Evolutionary conservation across 495 filamentous ascomycete species (phyloP).

Genomic region (Talaromyces stipitatus): DNA sequence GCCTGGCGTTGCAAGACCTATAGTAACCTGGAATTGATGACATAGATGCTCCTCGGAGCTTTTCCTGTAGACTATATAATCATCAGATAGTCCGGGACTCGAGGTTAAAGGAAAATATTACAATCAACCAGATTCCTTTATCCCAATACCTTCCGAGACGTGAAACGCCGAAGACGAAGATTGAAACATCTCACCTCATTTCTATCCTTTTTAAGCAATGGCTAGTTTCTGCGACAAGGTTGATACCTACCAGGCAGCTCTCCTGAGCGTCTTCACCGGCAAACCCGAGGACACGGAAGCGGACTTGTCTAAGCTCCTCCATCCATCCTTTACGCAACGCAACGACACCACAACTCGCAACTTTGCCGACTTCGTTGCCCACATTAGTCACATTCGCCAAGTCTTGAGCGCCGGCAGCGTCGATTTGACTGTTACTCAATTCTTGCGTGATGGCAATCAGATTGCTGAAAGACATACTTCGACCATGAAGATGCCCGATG

Average conservation of each 20-base stretch:
- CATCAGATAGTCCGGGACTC: background rate
- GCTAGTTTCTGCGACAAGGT: background rate
- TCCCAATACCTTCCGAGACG: too few species aligned
- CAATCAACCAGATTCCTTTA: too few species aligned
- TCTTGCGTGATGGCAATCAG: slow-evolving; percentile 2
- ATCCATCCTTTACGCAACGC: background rate
- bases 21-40: background rate
- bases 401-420: background rate
- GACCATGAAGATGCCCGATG: background rate
- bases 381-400: background rate
- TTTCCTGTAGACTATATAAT: background rate
- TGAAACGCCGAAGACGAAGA: background rate
- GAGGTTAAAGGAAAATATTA: too few species aligned
- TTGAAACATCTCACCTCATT: background rate
- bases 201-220: background rate
- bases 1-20: background rate
- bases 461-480: background rate
- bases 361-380: background rate
- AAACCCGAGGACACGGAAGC: slow-evolving; percentile 1
- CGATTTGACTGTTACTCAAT: background rate
- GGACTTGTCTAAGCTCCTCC: background rate
- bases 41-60: background rate
- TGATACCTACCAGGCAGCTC: background rate
- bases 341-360: background rate
- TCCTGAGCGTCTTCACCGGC: background rate